Evolutionary conservation across 306 rosid species (phyloP).

Genomic region (Medicago truncatula): DNA sequence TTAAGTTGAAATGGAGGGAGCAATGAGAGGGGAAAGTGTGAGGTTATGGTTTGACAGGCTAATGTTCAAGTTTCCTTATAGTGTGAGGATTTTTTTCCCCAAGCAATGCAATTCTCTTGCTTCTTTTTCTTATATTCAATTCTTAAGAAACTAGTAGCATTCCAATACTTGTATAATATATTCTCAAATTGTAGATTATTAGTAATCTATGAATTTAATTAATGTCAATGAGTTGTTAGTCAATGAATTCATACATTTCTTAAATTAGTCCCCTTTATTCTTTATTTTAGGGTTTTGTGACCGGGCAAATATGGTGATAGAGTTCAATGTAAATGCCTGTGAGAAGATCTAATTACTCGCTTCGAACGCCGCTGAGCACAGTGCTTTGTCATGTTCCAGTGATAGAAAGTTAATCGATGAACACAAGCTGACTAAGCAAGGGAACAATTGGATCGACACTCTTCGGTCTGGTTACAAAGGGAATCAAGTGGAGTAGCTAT

Average conservation of each 20-base stretch:
- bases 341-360: slow-evolving; percentile 83
- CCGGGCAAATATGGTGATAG: neutral
- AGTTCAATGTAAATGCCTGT: slow-evolving; percentile 75
- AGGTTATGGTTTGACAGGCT: slow-evolving; percentile 39
- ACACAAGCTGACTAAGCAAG: too few species aligned
- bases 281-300: slow-evolving; percentile 52
- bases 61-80: slow-evolving; percentile 27
- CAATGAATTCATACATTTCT: neutral
- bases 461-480: too few species aligned
- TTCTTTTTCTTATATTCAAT: slow-evolving; percentile 14
- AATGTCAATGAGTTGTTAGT: neutral
- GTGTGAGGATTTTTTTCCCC: slow-evolving; percentile 41
- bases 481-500: too few species aligned
- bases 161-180: slow-evolving; percentile 18
- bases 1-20: slow-evolving; percentile 37
- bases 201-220: neutral
- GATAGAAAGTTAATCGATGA: slow-evolving; percentile 48
- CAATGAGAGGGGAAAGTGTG: slow-evolving; percentile 26
- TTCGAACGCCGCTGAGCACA: slow-evolving; percentile 44
- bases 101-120: slow-evolving; percentile 44
- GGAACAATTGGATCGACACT: too few species aligned
- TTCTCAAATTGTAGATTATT: neutral
- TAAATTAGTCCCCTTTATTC: neutral
- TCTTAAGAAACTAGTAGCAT: slow-evolving; percentile 22
- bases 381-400: slow-evolving; percentile 59